Evolutionary conservation across 371 early-diverging fungal species (phyloP), one percentile per base, ranked within the genome.

Genomic region (Blakeslea trispora): DNA sequence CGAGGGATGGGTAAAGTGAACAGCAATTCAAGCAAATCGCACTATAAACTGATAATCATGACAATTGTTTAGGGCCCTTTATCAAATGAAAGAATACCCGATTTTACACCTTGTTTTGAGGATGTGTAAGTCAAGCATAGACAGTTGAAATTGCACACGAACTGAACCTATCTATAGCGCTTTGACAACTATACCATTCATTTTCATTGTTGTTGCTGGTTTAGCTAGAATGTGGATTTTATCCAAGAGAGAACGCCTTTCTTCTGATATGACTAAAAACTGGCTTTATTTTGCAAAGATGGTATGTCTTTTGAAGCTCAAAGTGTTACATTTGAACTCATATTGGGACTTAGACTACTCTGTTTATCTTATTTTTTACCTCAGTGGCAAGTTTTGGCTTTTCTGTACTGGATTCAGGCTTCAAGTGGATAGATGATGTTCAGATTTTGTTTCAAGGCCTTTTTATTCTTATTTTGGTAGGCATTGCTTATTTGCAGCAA

Each of bases 61-160:
- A 63, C 18, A 55, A 32, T 35, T 6, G n/a, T 58, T 41, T 67
- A 87, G 88, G 90, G 92, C 15, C 90, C 92, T 1, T 84, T 82
- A 72, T 80, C 82, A 28, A 53, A 50, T 15, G 54, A 64, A 13
- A 77, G 87, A 23, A 55, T 75, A 8, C 77, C 87, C 10, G 90
- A 91, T 67, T 86, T 90, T 37, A 85, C 89, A 11, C 83, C 85
- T 21, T 91, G 92, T 65, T 91, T 87, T 56, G 89, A 89, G 62
- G 82, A 89, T 61, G 76, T 77, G 78, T 83, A 77, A 49, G 69
- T 61, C n/a, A 3, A 3, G 17, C 2, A 15, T 22, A 14, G 32
- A 28, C 19, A 31, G 19, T 28, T 23, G 3, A 19, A 51, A 11
- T 15, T 51, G 14, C 46, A 43, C 23, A 23, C 17, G 37, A 19